Evolutionary conservation across 1,284 basidiomycete species (phyloP).

Genomic region (Melampsora americana): DNA sequence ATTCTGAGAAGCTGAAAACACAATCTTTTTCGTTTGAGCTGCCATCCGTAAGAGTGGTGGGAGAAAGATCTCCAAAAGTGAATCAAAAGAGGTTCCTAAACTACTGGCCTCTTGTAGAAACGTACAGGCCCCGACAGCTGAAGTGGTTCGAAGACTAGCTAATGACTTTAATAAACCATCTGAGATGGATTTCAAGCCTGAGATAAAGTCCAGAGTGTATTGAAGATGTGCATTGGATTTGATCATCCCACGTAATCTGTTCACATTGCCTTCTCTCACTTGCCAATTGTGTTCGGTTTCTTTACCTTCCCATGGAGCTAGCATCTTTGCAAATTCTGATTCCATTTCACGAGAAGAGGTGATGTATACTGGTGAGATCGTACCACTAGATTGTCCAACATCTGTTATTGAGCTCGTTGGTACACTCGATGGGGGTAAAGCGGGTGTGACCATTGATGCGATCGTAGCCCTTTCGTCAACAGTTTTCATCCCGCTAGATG

Average conservation of each 20-base stretch:
- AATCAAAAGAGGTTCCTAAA: constrained; percentile 71
- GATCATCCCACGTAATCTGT: constrained; percentile 84
- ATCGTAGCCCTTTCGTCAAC: background rate
- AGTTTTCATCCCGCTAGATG: background rate
- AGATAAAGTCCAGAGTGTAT: constrained; percentile 70
- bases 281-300: constrained; percentile 98
- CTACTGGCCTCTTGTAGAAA: constrained; percentile 75
- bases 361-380: constrained; percentile 31
- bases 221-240: constrained; percentile 73
- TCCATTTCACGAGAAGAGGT: constrained; percentile 41
- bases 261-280: constrained; percentile 72
- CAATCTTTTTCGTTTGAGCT: constrained; percentile 90
- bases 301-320: constrained; percentile 62
- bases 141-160: constrained; percentile 83
- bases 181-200: constrained; percentile 70
- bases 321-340: constrained; percentile 38
- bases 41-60: constrained; percentile 79
- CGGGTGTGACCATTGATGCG: background rate
- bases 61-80: constrained; percentile 71
- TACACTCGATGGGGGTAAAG: background rate
- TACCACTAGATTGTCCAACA: constrained; percentile 20
- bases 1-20: constrained; percentile 78
- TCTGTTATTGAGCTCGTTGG: constrained; percentile 23
- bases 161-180: constrained; percentile 85
- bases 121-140: constrained; percentile 73